These are phyloP conservation scores for Ophiobolus disseminans DNA, from an alignment of 2,329 filamentous ascomycete genomes.

Conservation along the genomic window DNA sequence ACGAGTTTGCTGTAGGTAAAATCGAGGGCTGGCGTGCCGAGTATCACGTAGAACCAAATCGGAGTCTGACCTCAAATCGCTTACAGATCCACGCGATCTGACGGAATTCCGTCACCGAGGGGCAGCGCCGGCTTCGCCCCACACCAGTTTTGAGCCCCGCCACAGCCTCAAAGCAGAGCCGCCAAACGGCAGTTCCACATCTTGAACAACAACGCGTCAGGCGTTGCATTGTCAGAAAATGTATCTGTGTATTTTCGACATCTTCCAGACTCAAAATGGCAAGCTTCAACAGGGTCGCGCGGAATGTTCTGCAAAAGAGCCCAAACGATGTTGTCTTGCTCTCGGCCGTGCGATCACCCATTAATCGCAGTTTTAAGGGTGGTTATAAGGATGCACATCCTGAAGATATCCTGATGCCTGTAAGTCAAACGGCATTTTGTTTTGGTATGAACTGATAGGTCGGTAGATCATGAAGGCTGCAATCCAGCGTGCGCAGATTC, in stretches of 20 bases:
- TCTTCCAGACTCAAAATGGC: conserved; percentile 27
- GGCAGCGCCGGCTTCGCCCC: conserved; percentile 38
- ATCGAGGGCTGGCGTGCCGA: too few relatives aligned
- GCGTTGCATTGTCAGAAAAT: conserved; percentile 2
- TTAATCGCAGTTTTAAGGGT: conserved; percentile 87
- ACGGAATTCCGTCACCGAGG: conserved; percentile 41
- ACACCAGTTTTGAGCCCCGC: conserved; percentile 36
- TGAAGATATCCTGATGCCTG: conserved; percentile 78
- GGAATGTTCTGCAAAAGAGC: conserved; percentile 79
- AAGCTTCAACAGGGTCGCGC: conserved; percentile 36
- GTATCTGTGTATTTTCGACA: neutral
- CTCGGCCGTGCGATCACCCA: conserved; percentile 83
- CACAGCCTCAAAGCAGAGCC: conserved; percentile 24
- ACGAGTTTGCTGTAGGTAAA: too few relatives aligned
- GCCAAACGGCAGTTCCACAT: conserved; percentile 31
- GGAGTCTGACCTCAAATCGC: too few relatives aligned
- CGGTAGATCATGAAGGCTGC: conserved; percentile 73
- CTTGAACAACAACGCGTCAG: conserved; percentile 12
- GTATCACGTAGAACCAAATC: too few relatives aligned
- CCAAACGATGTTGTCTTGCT: conserved; percentile 96
- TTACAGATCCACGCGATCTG: too few relatives aligned
- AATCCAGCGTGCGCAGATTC: conserved; percentile 35
- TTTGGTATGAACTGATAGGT: conserved; percentile 64
- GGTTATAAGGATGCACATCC: conserved; percentile 92
- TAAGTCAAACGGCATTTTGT: conserved; percentile 58